Percentiles rank a stretch among this genome's conserved stretches.
Evolutionary conservation across 768 basidiomycete genomes (phyloP).

Genomic region (Fomitopsis pulvina): DNA sequence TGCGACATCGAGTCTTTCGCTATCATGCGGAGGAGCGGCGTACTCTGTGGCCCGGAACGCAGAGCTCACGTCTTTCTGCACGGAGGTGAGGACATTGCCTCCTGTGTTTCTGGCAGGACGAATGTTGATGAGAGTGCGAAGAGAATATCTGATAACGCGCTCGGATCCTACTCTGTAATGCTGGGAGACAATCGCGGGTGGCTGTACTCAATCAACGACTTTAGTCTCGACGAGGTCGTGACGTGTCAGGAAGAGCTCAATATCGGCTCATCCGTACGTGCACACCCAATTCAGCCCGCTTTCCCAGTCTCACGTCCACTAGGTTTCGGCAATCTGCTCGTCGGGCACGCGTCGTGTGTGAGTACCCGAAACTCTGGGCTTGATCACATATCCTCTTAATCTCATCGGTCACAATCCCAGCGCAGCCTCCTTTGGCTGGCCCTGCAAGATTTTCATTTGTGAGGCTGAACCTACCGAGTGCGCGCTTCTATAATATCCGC

Average conservation of each 20-base stretch:
- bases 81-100: neutral
- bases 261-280: slow-evolving; percentile 5
- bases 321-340: slow-evolving; percentile 2
- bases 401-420: neutral
- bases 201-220: slow-evolving; percentile 3
- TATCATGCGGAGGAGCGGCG: slow-evolving; percentile 1
- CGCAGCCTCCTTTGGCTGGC: slow-evolving; percentile 3
- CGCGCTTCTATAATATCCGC: neutral
- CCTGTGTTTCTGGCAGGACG: too few relatives aligned
- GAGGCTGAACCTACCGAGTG: neutral
- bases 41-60: neutral
- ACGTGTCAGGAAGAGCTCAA: slow-evolving; percentile 1
- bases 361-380: neutral
- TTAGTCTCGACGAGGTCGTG: neutral
- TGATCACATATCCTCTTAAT: neutral
- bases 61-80: neutral
- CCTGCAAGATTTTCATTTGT: slow-evolving; percentile 4
- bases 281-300: neutral
- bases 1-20: neutral
- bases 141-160: too few relatives aligned
- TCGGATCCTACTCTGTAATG: neutral
- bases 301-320: neutral
- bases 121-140: too few relatives aligned
- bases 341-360: slow-evolving; percentile 3
- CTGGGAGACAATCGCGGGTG: slow-evolving; percentile 7